phyloP scores from a whole-genome alignment of 768 basidiomycete genomes.

The Agrocybe pediades region DNA sequence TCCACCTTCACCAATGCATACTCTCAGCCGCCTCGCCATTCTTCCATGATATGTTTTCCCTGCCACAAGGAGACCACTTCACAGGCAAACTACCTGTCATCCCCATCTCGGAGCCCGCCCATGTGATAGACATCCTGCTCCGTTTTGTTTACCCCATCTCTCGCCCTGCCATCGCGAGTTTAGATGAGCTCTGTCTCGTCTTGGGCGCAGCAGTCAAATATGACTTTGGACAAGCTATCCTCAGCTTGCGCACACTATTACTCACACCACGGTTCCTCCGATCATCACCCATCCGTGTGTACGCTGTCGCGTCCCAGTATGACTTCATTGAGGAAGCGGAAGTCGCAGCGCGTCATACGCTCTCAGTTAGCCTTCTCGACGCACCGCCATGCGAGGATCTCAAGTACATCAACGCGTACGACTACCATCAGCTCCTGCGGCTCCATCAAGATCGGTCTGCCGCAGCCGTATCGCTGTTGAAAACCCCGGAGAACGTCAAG shows the following conservation, averaged over 20 bases:
- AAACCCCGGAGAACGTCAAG: slow-evolving; percentile 49
- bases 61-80: slow-evolving; percentile 46
- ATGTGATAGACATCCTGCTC: slow-evolving; percentile 50
- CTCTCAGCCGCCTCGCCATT: slow-evolving; percentile 67
- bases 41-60: slow-evolving; percentile 67
- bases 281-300: slow-evolving; percentile 59
- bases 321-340: slow-evolving; percentile 65
- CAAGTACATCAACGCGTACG: slow-evolving; percentile 63
- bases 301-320: slow-evolving; percentile 68
- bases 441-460: slow-evolving; percentile 57
- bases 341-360: slow-evolving; percentile 60
- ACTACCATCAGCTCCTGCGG: slow-evolving; percentile 64
- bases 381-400: slow-evolving; percentile 59
- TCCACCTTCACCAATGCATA: slow-evolving; percentile 63
- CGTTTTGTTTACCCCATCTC: slow-evolving; percentile 64
- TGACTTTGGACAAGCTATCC: slow-evolving; percentile 51
- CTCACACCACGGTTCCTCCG: slow-evolving; percentile 50
- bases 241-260: slow-evolving; percentile 52
- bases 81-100: slow-evolving; percentile 42
- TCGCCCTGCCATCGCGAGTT: slow-evolving; percentile 48
- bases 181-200: slow-evolving; percentile 55
- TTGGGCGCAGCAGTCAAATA: slow-evolving; percentile 65
- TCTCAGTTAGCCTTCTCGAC: slow-evolving; percentile 53
- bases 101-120: slow-evolving; percentile 53
- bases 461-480: slow-evolving; percentile 49